phyloP scores from a whole-genome alignment of 2,329 filamentous ascomycete species.

The Mycogone perniciosa region DNA sequence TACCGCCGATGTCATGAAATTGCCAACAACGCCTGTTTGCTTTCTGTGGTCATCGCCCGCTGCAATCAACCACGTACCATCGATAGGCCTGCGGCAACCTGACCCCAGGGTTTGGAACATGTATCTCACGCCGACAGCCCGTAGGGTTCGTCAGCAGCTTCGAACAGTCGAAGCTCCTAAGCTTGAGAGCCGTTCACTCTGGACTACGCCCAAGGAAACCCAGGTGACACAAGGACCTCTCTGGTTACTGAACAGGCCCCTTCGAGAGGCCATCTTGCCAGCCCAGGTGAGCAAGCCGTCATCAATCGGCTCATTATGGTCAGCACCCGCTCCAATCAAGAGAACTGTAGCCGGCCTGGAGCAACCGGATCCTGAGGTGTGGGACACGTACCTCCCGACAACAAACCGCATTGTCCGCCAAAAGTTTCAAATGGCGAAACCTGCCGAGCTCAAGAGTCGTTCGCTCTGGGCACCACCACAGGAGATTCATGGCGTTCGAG shows the following conservation, averaged over 20 bases:
- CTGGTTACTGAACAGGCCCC: background rate
- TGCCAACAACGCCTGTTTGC: background rate
- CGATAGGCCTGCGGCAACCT: background rate
- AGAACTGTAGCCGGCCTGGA: background rate
- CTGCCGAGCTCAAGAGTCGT: background rate
- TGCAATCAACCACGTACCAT: background rate
- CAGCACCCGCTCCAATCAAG: background rate
- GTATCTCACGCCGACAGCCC: background rate
- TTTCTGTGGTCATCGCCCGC: background rate
- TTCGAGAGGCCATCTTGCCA: too few relatives aligned
- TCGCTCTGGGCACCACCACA: background rate
- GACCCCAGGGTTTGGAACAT: background rate
- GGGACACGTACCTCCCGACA: conserved; percentile 1
- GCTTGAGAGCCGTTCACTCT: conserved; percentile 33
- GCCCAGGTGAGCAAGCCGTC: background rate
- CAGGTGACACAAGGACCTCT: conserved; percentile 1
- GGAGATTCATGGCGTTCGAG: background rate
- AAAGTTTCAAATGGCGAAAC: background rate
- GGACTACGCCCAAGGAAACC: conserved; percentile 17
- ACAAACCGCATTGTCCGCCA: background rate
- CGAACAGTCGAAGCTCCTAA: conserved; percentile 19
- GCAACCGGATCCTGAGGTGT: background rate
- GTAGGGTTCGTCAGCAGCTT: background rate
- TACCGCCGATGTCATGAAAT: background rate
- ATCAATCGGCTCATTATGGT: background rate